Conservation (phyloP, 345 rosid genomes). For the Populus tremula region DNA sequence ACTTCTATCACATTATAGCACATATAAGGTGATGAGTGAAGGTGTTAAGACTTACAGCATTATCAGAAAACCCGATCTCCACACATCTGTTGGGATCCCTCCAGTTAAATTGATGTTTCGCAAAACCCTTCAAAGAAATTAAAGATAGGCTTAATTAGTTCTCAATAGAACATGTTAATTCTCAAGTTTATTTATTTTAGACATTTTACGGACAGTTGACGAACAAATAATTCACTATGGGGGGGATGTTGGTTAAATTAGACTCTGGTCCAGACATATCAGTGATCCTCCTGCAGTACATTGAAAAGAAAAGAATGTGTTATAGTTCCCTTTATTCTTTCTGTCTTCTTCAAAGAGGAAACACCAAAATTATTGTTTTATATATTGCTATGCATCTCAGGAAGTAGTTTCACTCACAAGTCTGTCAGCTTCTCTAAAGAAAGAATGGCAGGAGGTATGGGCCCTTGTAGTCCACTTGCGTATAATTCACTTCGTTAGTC, state of each 20-base stretch:
- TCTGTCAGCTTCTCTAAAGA: background rate
- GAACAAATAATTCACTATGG: background rate
- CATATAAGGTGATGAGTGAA: background rate
- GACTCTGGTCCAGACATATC: background rate
- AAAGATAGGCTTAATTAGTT: no score
- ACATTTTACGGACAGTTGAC: background rate
- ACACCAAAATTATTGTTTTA: no score
- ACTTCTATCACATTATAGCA: background rate
- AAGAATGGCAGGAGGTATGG: background rate
- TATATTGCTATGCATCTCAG: no score
- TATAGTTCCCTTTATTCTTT: background rate
- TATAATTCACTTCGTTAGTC: background rate
- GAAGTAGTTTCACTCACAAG: background rate
- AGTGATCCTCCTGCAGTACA: background rate
- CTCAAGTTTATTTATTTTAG: background rate
- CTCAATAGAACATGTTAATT: background rate
- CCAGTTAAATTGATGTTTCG: no score
- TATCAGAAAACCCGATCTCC: no score
- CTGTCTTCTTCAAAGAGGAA: no score
- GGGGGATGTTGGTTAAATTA: background rate
- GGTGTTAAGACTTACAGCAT: background rate
- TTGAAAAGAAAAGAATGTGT: background rate
- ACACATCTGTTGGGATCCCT: no score
- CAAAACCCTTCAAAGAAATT: no score
- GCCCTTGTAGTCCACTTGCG: constrained; percentile 9